Evolutionary conservation across 495 filamentous ascomycete species (phyloP).

Genomic region (Penicillium egyptiacum): DNA sequence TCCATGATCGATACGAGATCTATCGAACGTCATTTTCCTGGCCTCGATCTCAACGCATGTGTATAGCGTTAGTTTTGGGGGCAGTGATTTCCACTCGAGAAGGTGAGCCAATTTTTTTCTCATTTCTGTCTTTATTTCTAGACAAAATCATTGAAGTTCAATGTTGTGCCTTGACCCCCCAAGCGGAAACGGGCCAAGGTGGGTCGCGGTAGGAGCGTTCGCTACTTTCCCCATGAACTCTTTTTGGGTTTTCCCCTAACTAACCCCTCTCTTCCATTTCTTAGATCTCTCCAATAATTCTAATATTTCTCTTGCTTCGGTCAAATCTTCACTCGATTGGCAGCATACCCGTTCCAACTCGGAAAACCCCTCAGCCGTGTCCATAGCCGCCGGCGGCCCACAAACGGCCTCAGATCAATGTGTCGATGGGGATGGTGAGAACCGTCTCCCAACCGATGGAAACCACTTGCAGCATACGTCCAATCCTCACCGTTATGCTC

Average conservation of each 20-base stretch:
- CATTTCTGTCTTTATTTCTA: not conserved
- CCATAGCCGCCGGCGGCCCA: constrained; percentile 42
- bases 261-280: constrained; percentile 11
- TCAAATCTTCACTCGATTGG: constrained; percentile 32
- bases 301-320: constrained; percentile 18
- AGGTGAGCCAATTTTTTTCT: constrained; percentile 55
- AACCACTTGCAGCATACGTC: constrained; percentile 35
- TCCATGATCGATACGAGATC: constrained; percentile 62
- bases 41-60: constrained; percentile 73
- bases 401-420: constrained; percentile 30
- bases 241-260: not conserved
- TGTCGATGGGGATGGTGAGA: constrained; percentile 41
- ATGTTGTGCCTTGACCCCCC: constrained; percentile 31
- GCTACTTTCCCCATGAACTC: constrained; percentile 22
- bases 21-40: constrained; percentile 69
- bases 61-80: constrained; percentile 72
- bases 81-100: constrained; percentile 61
- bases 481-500: constrained; percentile 44
- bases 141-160: too few relatives aligned
- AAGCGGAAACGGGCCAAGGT: constrained; percentile 29
- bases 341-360: constrained; percentile 43
- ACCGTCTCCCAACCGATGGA: constrained; percentile 39
- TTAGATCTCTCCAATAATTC: constrained; percentile 13
- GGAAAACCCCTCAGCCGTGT: constrained; percentile 31
- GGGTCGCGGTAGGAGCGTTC: constrained; percentile 38